These are phyloP conservation scores for Alternaria solani DNA, from an alignment of 2,329 filamentous ascomycete genomes.

Conservation along the genomic window DNA sequence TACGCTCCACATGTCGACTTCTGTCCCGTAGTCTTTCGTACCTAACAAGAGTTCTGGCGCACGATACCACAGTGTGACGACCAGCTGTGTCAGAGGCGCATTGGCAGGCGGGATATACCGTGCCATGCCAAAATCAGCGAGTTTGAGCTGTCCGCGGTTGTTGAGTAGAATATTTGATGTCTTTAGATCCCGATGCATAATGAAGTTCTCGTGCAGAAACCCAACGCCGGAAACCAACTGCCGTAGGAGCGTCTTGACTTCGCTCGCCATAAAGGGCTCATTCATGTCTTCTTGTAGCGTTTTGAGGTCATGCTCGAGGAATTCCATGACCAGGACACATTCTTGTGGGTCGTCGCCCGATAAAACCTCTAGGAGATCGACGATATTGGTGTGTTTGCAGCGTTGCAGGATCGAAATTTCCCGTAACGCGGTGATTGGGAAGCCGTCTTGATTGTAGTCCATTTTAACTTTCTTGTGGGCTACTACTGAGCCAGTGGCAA, in stretches of 20 bases:
- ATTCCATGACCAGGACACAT: conserved; percentile 95
- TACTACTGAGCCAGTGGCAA: conserved; percentile 78
- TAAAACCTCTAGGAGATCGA: conserved; percentile 83
- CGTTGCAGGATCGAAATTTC: conserved; percentile 92
- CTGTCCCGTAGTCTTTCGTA: conserved; percentile 73
- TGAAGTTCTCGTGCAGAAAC: conserved; percentile 89
- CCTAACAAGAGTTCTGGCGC: conserved; percentile 90
- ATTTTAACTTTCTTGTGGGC: conserved; percentile 95
- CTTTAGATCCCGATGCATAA: conserved; percentile 65
- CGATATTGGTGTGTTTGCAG: conserved; percentile 82
- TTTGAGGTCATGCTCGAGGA: conserved; percentile 96
- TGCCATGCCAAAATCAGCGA: conserved; percentile 98
- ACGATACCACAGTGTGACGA: conserved; percentile 97
- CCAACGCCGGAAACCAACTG: conserved; percentile 82
- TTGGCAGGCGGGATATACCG: conserved; percentile 75
- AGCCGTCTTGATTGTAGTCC: conserved; percentile 75
- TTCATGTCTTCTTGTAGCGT: conserved; percentile 92
- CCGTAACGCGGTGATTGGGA: conserved; percentile 89
- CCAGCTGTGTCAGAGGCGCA: conserved; percentile 85
- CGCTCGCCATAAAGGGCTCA: conserved; percentile 89
- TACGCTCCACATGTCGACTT: conserved; percentile 94
- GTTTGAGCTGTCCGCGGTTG: conserved; percentile 92
- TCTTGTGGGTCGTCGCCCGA: conserved; percentile 71
- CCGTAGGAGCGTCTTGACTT: conserved; percentile 87
- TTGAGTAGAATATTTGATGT: conserved; percentile 76